Base-by-base conservation (phyloP, 2,329 filamentous ascomycete species). In the Aspergillus versicolor region DNA sequence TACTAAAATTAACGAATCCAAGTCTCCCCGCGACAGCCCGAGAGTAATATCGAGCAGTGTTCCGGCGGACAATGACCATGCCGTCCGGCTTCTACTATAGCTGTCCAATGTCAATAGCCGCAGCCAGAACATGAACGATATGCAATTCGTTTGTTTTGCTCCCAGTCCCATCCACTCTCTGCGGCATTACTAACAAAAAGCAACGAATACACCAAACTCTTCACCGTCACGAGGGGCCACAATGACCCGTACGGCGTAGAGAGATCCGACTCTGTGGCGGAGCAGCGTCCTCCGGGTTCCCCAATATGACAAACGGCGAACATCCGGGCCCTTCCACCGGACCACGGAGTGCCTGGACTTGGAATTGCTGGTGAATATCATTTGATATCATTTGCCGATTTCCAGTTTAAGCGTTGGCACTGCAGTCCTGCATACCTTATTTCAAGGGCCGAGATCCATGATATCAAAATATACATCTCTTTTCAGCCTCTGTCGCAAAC, bases 221-320 rank as follows among this genome's bases (percentile, higher is more conserved):
- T 49, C 52, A 44, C 45, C 27, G 52, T 54, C 52, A 54, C 52
- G 52, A 42, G 52, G 44, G 37, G 24, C 44, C 17, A 34, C 30
- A 47, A 22, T n/a, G 5, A 17, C 44, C 44, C 22, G 44, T 46
- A 30, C 44, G 12, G 27, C 9, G 27, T 30, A 30, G 27, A 30
- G 22, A 15, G 19, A 24, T 34, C 15, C 30, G 19, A 17, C 19
- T 11, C 34, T 24, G 34, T 30, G 53, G 46, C 53, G 53, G 53
- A 55, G 53, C 45, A 55, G 38, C 46, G 45, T 55, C 53, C 40
- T 55, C 53, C 53, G 53, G 45, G 15, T 47, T 53, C 44, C 43
- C 44, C 4, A 34, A 41, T 19, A 50, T 50, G 46, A 55, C 45
- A 50, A 54, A 21, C 44, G 13, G 34, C 52, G 45, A 34, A 15